Evolutionary conservation across 768 basidiomycete species (phyloP), one percentile per base, ranked within the genome.

Genomic region (Psilocybe cubensis): DNA sequence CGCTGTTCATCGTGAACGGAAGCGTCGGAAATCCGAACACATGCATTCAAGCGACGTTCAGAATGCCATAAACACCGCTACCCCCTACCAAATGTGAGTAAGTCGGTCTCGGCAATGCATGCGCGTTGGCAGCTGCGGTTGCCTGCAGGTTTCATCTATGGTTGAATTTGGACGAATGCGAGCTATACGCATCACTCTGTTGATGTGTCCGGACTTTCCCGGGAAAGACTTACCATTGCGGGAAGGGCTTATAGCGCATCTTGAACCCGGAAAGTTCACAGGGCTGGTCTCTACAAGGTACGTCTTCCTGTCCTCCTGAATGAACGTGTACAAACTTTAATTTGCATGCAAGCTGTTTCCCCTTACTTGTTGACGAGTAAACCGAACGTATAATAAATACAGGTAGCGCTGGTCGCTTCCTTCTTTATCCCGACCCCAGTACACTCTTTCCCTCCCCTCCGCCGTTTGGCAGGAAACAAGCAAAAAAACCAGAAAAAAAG

Each of bases 391-490:
- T 31, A 47, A 52, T 51, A 59, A 52, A 55, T 47, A 49, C 53
- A 55, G 58, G 49, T 31, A 60, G 57, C 59, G 63, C 63, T 56
- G 63, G 63, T 57, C 63, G 59, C 52, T 52, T 58, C 47, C 49
- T 59, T 56, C 50, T 50, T 24, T 40, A 25, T 50, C 57, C 61
- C 51, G 42, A 62, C 61, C 56, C 27, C 46, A 40, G 56, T 58
- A 29, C 61, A 45, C 57, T 62, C 61, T 56, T 62, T 62, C 40
- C 11, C 53, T 23, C 43, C 35, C 23, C 41, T 41, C 24, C 27
- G n/a, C 44, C 45, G 24, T 33, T 18, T 43, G 8, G 17, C 21
- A 47, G 46, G 46, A 35, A 49, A 29, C 29, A 51, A 51, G 2
- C 7, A 51, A 24, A 53, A 58, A 49, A 59, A 21, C 40, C n/a